Percentiles rank a stretch among this genome's conserved stretches.
These are phyloP conservation scores for Lactarius hengduanensis DNA, from an alignment of 768 basidiomycete species.

Conservation along the genomic window DNA sequence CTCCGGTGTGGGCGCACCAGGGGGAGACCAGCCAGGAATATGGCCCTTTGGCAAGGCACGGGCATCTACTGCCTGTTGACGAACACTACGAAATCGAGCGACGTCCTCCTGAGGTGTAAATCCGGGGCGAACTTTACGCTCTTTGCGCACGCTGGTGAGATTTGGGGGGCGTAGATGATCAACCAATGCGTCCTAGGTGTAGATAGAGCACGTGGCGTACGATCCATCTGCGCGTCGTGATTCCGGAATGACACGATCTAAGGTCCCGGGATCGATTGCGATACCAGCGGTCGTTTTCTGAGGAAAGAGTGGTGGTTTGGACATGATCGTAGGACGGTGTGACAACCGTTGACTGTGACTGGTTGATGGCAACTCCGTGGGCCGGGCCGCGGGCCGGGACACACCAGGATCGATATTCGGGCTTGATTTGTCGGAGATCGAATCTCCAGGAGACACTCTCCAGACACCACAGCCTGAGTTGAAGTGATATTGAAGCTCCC, in stretches of 20 bases:
- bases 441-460: slow-evolving; percentile 4
- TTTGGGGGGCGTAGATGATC: not conserved
- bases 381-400: too few species aligned
- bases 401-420: too few species aligned
- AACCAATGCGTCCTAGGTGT: slow-evolving; percentile 9
- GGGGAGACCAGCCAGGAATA: slow-evolving; percentile 66
- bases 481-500: not conserved
- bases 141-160: slow-evolving; percentile 69
- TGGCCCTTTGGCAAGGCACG: slow-evolving; percentile 70
- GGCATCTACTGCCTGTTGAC: slow-evolving; percentile 70
- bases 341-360: too few species aligned
- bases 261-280: slow-evolving; percentile 77
- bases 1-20: slow-evolving; percentile 49
- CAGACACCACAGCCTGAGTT: not conserved
- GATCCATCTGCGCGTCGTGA: slow-evolving; percentile 81
- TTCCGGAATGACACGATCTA: slow-evolving; percentile 87
- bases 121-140: slow-evolving; percentile 86
- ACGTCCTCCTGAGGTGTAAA: slow-evolving; percentile 96
- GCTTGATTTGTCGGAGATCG: slow-evolving; percentile 13
- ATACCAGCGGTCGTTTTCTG: slow-evolving; percentile 75
- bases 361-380: too few species aligned
- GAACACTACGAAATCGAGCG: slow-evolving; percentile 75
- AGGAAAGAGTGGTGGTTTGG: slow-evolving; percentile 67
- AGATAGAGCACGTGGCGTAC: slow-evolving; percentile 46
- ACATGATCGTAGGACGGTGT: slow-evolving; percentile 18